phyloP scores from a whole-genome alignment of 2,329 filamentous ascomycete species.

The Dactylellina sp. region DNA sequence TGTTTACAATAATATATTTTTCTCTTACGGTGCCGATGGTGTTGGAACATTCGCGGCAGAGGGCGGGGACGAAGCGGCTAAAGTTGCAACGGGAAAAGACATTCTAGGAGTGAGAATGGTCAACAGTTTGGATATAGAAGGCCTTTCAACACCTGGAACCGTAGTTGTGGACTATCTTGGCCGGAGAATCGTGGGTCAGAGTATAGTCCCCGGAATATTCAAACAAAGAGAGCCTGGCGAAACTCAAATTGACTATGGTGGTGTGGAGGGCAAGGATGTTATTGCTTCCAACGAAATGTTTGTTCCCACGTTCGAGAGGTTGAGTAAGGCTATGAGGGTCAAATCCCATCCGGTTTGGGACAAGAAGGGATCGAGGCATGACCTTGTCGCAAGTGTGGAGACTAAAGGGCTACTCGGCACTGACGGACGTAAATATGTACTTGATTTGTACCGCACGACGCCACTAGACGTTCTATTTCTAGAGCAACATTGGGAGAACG shows the following conservation, averaged over 20 bases:
- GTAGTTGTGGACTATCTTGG: conserved; percentile 97
- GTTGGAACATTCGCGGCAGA: conserved; percentile 97
- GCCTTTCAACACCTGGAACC: conserved; percentile 93
- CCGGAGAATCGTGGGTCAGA: conserved; percentile 96
- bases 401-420: conserved; percentile 98
- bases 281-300: conserved; percentile 92
- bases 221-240: conserved; percentile 97
- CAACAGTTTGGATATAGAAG: conserved; percentile 95
- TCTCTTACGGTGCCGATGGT: conserved; percentile 96
- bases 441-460: conserved; percentile 94
- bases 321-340: conserved; percentile 88
- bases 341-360: conserved; percentile 98
- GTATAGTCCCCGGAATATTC: conserved; percentile 98
- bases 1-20: conserved; percentile 99
- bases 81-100: conserved; percentile 96
- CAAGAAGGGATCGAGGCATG: conserved; percentile 89
- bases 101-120: conserved; percentile 93
- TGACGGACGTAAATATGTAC: conserved; percentile 95
- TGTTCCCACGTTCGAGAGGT: conserved; percentile 82
- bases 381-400: conserved; percentile 94
- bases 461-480: conserved; percentile 92
- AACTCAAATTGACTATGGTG: conserved; percentile 98
- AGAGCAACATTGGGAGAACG: conserved; percentile 74
- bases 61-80: conserved; percentile 94
- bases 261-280: conserved; percentile 95